phyloP scores from a whole-genome alignment of 305 asterid species.

The Andrographis paniculata region DNA sequence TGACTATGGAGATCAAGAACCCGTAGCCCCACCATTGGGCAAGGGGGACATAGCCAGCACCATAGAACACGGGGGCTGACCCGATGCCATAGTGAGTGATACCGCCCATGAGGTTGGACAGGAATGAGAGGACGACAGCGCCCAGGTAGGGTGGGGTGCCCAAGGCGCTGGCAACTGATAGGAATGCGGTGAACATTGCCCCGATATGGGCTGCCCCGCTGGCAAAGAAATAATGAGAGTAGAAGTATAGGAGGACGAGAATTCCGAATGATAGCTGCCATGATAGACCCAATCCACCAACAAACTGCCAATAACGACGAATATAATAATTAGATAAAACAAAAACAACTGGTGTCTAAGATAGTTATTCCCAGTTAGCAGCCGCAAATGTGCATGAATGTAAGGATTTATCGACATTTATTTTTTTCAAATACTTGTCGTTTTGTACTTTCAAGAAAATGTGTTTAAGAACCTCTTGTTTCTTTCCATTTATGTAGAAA shows the following conservation, averaged over 20 bases:
- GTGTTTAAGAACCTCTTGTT: too few relatives aligned
- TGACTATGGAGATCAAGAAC: constrained; percentile 70
- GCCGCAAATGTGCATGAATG: too few relatives aligned
- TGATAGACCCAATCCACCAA: constrained; percentile 87
- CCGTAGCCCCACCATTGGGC: constrained; percentile 99
- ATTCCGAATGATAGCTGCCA: constrained; percentile 97
- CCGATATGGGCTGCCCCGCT: constrained; percentile 99
- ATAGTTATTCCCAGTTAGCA: too few relatives aligned
- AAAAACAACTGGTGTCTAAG: too few relatives aligned
- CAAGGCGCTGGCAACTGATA: constrained; percentile 85
- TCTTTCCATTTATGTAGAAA: too few relatives aligned
- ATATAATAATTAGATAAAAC: too few relatives aligned
- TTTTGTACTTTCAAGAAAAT: too few relatives aligned
- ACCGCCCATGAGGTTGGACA: constrained; percentile 98
- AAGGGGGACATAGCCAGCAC: constrained; percentile 95
- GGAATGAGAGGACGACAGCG: constrained; percentile 73
- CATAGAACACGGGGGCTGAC: constrained; percentile 92
- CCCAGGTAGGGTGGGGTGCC: constrained; percentile 87
- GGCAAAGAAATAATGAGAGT: constrained; percentile 95
- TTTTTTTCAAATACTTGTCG: too few relatives aligned
- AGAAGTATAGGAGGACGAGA: constrained; percentile 89
- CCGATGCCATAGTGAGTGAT: constrained; percentile 95
- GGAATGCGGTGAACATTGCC: constrained; percentile 97
- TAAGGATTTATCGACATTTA: too few relatives aligned
- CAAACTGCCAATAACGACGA: constrained; percentile 48